Conservation (phyloP, 352 stramenopile species). For the Phytophthora cajani region DNA sequence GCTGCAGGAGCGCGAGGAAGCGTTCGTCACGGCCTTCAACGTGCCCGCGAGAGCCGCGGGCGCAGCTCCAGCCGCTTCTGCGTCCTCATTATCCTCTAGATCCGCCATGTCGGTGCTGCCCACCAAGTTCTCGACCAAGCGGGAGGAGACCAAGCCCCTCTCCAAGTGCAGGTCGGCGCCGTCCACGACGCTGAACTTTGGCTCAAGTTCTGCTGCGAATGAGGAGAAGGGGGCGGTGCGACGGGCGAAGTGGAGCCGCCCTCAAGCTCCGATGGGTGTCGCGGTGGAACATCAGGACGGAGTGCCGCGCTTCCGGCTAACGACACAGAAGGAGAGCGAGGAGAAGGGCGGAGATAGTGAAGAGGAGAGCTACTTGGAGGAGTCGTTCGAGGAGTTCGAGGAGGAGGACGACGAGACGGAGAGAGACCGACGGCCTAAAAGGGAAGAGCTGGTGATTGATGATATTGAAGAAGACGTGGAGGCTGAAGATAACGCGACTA, state of each 20-base stretch:
- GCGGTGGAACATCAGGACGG: conserved; percentile 49
- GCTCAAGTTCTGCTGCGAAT: background rate
- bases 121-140: conserved; percentile 26
- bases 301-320: conserved; percentile 39
- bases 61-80: background rate
- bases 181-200: conserved; percentile 44
- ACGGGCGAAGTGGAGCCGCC: conserved; percentile 68
- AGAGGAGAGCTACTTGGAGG: conserved; percentile 66
- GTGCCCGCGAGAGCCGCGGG: conserved; percentile 36
- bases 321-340: conserved; percentile 18
- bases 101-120: conserved; percentile 55
- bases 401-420: conserved; percentile 32
- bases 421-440: background rate
- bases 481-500: background rate
- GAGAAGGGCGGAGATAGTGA: conserved; percentile 10
- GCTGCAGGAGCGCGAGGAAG: conserved; percentile 69
- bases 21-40: conserved; percentile 86
- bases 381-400: conserved; percentile 88
- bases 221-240: conserved; percentile 12
- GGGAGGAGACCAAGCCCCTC: conserved; percentile 22
- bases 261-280: conserved; percentile 50
- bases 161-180: conserved; percentile 53
- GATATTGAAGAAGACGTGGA: conserved; percentile 36
- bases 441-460: conserved; percentile 38
- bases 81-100: conserved; percentile 22